Conservation (phyloP, 108 stramenopile species). For the Conticribra weissflogii region DNA sequence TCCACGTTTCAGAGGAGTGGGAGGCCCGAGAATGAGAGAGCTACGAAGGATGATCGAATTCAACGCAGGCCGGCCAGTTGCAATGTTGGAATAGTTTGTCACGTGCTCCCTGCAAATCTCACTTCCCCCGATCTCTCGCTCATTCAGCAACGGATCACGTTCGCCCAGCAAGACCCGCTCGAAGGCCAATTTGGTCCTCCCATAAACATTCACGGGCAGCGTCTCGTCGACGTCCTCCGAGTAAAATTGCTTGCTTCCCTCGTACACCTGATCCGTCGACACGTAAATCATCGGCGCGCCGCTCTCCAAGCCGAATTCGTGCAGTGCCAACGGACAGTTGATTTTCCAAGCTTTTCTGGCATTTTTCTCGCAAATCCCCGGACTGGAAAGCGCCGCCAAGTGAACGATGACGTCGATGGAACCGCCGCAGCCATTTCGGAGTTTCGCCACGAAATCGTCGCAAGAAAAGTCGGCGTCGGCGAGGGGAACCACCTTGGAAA, state of each 20-base stretch:
- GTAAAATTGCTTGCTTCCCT: conserved; percentile 57
- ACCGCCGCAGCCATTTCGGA: conserved; percentile 4
- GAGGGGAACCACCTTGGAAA: conserved; percentile 5
- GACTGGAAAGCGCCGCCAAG: conserved; percentile 72
- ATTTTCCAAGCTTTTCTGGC: conserved; percentile 47
- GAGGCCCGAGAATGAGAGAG: conserved; percentile 75
- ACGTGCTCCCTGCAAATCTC: conserved; percentile 1
- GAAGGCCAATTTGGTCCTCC: conserved; percentile 64
- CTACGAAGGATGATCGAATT: conserved; percentile 55
- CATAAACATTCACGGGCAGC: conserved; percentile 71
- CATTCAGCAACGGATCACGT: conserved; percentile 6
- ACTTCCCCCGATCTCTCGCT: conserved; percentile 22
- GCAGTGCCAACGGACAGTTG: conserved; percentile 62
- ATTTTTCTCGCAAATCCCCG: conserved; percentile 57
- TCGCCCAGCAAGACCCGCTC: conserved; percentile 45
- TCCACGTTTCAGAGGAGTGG: conserved; percentile 54
- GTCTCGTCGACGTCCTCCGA: conserved; percentile 46
- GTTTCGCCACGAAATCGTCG: not conserved
- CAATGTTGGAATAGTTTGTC: not conserved
- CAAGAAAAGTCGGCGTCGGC: conserved; percentile 18
- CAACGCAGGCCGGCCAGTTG: conserved; percentile 1
- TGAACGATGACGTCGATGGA: conserved; percentile 69
- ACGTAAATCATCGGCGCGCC: conserved; percentile 56
- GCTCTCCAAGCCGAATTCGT: conserved; percentile 29
- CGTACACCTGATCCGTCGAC: conserved; percentile 87